phyloP scores from a whole-genome alignment of 169 alveolate genomes.

The Nephromyces sp. region DNA sequence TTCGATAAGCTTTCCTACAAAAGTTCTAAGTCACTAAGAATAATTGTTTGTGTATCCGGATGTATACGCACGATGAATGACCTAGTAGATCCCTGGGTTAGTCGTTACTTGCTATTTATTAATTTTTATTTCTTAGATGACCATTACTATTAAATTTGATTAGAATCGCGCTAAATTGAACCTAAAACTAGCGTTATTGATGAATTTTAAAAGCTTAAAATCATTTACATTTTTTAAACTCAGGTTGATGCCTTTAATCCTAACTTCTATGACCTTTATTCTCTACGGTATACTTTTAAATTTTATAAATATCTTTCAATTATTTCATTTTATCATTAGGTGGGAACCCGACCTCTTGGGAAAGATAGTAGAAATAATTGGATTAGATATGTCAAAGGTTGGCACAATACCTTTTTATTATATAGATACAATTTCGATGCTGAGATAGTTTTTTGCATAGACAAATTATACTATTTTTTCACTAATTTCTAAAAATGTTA shows the following conservation, averaged over 20 bases:
- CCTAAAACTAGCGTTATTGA: too few relatives aligned
- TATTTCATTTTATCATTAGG: background rate
- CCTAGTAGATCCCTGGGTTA: constrained; percentile 55
- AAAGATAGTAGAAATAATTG: background rate
- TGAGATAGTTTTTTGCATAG: background rate
- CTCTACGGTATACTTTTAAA: too few relatives aligned
- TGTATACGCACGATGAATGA: constrained; percentile 48
- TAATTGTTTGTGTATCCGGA: constrained; percentile 62
- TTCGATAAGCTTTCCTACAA: constrained; percentile 54
- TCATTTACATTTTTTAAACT: too few relatives aligned
- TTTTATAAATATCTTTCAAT: background rate
- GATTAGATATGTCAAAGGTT: background rate
- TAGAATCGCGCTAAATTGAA: too few relatives aligned
- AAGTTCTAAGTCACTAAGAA: constrained; percentile 50
- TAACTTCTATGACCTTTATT: too few relatives aligned
- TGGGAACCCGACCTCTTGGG: background rate
- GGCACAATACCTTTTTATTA: background rate
- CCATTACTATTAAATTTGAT: too few relatives aligned
- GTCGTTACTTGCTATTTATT: background rate
- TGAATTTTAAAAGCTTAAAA: too few relatives aligned
- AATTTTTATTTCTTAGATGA: background rate
- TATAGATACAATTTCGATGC: background rate
- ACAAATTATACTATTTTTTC: background rate
- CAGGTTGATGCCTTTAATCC: too few relatives aligned
- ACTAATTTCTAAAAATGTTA: background rate